Conservation (phyloP, 2,329 filamentous ascomycete species). For the Diaporthe eres region DNA sequence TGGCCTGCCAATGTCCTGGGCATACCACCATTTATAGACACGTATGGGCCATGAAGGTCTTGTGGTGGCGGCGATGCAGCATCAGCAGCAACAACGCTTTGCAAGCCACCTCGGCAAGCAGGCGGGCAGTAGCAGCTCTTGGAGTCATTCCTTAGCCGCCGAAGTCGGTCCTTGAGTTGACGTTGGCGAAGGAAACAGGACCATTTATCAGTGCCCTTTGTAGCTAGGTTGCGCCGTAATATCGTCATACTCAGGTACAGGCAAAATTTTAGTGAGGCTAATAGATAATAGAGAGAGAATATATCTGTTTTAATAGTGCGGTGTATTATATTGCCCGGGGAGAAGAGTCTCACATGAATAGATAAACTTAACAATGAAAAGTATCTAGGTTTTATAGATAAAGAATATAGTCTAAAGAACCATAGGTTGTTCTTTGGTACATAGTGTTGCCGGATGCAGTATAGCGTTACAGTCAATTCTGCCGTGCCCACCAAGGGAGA, state of each 20-base stretch:
- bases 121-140: constrained; percentile 1
- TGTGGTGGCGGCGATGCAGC: background rate
- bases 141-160: background rate
- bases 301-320: no score
- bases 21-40: background rate
- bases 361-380: no score
- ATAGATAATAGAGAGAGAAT: background rate
- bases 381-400: no score
- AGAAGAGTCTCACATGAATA: no score
- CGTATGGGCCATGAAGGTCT: background rate
- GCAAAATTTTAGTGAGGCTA: no score
- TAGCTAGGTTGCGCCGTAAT: background rate
- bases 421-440: no score
- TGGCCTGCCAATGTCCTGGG: background rate
- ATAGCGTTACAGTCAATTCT: no score
- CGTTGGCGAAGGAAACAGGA: background rate
- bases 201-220: background rate
- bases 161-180: background rate
- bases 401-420: no score
- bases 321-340: no score
- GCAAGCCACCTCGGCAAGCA: background rate
- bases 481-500: no score
- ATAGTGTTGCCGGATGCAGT: no score
- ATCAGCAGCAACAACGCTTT: background rate
- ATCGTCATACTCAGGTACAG: background rate